Conservation (phyloP, 331 rosid genomes). For the Rhamnella rubrinervis region DNA sequence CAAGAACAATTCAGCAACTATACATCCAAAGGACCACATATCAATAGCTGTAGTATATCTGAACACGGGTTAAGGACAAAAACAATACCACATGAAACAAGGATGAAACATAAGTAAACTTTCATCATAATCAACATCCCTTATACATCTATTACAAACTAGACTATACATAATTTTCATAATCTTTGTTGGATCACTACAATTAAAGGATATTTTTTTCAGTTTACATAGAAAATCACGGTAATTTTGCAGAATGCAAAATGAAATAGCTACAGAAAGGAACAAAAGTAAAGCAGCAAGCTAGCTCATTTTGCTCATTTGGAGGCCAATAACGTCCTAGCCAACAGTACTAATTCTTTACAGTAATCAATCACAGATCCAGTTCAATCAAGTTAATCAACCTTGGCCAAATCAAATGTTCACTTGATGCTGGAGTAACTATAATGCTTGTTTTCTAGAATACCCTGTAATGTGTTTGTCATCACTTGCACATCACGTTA, state of each 20-base stretch:
- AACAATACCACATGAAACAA: slow-evolving; percentile 13
- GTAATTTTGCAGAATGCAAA: neutral
- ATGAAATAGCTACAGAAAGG: neutral
- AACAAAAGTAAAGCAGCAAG: neutral
- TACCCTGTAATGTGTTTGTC: too few species aligned
- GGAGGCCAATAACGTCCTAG: too few species aligned
- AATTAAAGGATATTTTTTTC: neutral
- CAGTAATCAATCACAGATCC: too few species aligned
- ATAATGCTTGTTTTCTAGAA: neutral
- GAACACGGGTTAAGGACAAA: slow-evolving; percentile 47
- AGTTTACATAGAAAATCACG: neutral
- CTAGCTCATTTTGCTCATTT: neutral
- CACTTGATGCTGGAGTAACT: neutral
- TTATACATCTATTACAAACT: neutral
- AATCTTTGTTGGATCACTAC: neutral
- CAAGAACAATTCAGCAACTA: slow-evolving; percentile 94
- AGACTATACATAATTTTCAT: neutral
- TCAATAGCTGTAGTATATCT: slow-evolving; percentile 95
- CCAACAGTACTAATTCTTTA: too few species aligned
- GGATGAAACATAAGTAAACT: slow-evolving; percentile 13
- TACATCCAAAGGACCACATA: slow-evolving; percentile 99
- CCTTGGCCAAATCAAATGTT: neutral
- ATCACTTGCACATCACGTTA: too few species aligned
- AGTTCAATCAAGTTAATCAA: neutral
- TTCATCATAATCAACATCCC: slow-evolving; percentile 1